Percentiles rank a stretch among this genome's conserved stretches.
Conservation (phyloP, 2,329 filamentous ascomycete genomes). For the Orbilia quercus region DNA sequence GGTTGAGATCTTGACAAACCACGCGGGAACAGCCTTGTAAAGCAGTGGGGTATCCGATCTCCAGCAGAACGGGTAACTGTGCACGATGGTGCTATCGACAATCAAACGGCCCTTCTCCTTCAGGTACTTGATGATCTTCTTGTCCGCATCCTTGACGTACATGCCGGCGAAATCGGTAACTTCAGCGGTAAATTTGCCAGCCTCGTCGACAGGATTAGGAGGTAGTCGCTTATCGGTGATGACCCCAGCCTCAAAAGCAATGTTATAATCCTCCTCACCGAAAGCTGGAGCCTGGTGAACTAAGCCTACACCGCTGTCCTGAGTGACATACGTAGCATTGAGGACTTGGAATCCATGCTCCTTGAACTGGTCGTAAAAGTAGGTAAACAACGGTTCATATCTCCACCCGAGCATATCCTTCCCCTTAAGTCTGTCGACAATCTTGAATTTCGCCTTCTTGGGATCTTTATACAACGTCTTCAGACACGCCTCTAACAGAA, state of each 20-base stretch:
- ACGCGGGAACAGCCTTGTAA: slow-evolving; percentile 89
- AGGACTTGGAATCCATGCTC: slow-evolving; percentile 83
- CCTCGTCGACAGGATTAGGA: slow-evolving; percentile 91
- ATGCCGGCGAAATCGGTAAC: slow-evolving; percentile 84
- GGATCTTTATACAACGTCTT: slow-evolving; percentile 90
- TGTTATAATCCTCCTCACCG: slow-evolving; percentile 94
- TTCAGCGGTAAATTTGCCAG: slow-evolving; percentile 79
- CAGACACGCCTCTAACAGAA: slow-evolving; percentile 83
- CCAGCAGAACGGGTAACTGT: slow-evolving; percentile 94
- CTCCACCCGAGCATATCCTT: slow-evolving; percentile 87
- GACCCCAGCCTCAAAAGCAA: slow-evolving; percentile 79
- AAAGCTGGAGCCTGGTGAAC: slow-evolving; percentile 94
- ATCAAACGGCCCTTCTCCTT: slow-evolving; percentile 80
- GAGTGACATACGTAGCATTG: slow-evolving; percentile 85
- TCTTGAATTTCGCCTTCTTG: slow-evolving; percentile 92
- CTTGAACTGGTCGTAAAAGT: slow-evolving; percentile 89
- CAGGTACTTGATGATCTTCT: slow-evolving; percentile 88
- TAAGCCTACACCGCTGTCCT: slow-evolving; percentile 89
- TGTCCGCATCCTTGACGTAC: slow-evolving; percentile 92
- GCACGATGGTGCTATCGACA: slow-evolving; percentile 85
- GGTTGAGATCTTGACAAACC: slow-evolving; percentile 89
- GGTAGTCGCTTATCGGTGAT: slow-evolving; percentile 80
- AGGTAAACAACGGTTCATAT: slow-evolving; percentile 88
- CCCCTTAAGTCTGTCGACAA: slow-evolving; percentile 81
- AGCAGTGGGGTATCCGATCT: slow-evolving; percentile 95